Percentiles rank a stretch among this genome's conserved stretches.
These are phyloP conservation scores for Colletotrichum siamense DNA, from an alignment of 2,329 filamentous ascomycete genomes.

Conservation along the genomic window DNA sequence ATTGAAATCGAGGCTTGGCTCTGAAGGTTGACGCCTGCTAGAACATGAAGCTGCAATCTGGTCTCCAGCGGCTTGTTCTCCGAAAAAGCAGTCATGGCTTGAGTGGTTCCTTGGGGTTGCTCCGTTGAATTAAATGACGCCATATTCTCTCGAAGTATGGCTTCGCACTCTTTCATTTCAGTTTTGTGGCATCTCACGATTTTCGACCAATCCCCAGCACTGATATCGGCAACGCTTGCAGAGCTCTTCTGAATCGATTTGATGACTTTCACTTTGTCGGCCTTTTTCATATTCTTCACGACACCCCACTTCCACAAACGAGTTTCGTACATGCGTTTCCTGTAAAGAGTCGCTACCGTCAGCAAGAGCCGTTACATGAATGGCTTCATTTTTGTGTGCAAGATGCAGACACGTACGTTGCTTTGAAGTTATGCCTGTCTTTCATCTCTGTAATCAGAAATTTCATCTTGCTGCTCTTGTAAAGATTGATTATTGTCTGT, in stretches of 20 bases:
- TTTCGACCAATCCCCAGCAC: not conserved
- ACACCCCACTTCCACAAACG: not conserved
- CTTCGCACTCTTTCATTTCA: not conserved
- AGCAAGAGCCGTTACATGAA: rapidly evolving
- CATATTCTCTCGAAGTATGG: not conserved
- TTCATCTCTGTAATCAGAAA: not conserved
- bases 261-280: not conserved
- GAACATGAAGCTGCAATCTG: not conserved
- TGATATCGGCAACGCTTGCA: not conserved
- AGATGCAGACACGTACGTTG: not conserved
- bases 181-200: not conserved
- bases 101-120: not conserved
- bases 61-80: rapidly evolving
- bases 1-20: not conserved
- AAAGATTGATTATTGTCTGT: not conserved
- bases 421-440: not conserved
- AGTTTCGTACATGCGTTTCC: not conserved
- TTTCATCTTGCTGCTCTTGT: not conserved
- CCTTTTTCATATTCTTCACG: not conserved
- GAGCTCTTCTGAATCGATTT: not conserved
- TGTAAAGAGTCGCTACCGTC: rapidly evolving
- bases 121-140: not conserved
- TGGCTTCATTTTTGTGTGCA: no score
- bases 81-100: not conserved
- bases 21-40: not conserved